Percentiles rank a stretch among this genome's conserved stretches.
Conservation (phyloP, 2,329 filamentous ascomycete genomes). For the Colletotrichum cuscutae region DNA sequence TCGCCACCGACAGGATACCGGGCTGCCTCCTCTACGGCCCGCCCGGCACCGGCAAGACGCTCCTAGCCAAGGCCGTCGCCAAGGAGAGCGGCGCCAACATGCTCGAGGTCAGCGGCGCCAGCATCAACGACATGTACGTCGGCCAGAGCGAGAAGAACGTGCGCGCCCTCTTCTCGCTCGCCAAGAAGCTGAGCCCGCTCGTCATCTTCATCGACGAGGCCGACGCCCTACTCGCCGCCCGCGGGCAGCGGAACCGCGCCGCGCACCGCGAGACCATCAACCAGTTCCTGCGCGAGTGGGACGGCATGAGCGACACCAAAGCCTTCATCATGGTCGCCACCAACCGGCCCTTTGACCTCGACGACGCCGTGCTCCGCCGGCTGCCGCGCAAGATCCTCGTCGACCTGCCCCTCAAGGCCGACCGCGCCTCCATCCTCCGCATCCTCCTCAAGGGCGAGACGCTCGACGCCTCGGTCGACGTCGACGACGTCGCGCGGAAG, state of each 20-base stretch:
- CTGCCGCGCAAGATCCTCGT: constrained; percentile 78
- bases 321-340: constrained; percentile 99
- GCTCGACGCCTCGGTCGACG: constrained; percentile 68
- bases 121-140: constrained; percentile 96
- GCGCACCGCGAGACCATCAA: constrained; percentile 92
- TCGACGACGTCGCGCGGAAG: constrained; percentile 70
- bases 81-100: constrained; percentile 75
- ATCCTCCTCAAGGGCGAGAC: constrained; percentile 78
- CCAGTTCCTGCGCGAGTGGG: constrained; percentile 97
- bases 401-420: constrained; percentile 74
- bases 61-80: constrained; percentile 75
- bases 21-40: constrained; percentile 90
- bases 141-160: constrained; percentile 98
- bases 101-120: constrained; percentile 91
- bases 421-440: constrained; percentile 74
- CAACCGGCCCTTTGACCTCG: constrained; percentile 93
- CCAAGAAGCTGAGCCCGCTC: constrained; percentile 89
- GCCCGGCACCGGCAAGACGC: constrained; percentile 81
- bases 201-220: constrained; percentile 98
- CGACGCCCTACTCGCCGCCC: constrained; percentile 87
- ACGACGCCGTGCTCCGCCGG: constrained; percentile 85
- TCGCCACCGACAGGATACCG: constrained; percentile 90
- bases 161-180: constrained; percentile 88
- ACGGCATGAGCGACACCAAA: constrained; percentile 83
- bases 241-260: constrained; percentile 73